A percentile compares a stretch with the other conserved stretches of the same genome.
Evolutionary conservation across 441 rosid genomes (phyloP).

Genomic region (Euphorbia corollata): DNA sequence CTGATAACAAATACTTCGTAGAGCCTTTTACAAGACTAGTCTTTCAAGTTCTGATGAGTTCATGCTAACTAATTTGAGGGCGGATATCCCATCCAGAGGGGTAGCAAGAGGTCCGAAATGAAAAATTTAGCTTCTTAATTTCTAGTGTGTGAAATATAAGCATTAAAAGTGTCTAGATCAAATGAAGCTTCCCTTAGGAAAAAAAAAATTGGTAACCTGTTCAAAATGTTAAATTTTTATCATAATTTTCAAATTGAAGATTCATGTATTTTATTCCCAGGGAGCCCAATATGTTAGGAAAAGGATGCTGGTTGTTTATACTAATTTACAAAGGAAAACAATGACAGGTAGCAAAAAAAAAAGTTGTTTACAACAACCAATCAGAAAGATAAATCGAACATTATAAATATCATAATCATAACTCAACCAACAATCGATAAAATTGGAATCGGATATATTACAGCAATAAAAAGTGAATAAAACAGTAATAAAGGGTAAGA

Average conservation of each 20-base stretch:
- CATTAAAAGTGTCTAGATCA: too few species aligned
- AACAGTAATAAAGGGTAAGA: not conserved
- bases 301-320: not conserved
- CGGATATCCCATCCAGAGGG: not conserved
- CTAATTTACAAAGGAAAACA: not conserved
- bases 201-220: too few species aligned
- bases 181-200: too few species aligned
- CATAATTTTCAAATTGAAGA: too few species aligned
- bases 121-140: too few species aligned
- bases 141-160: too few species aligned
- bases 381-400: not conserved
- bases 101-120: too few species aligned
- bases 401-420: not conserved
- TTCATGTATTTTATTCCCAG: too few species aligned
- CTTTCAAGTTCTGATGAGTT: not conserved
- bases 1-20: not conserved
- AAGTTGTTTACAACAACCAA: not conserved
- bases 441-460: not conserved
- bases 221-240: too few species aligned
- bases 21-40: not conserved
- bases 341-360: not conserved
- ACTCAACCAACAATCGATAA: not conserved
- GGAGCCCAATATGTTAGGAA: too few species aligned
- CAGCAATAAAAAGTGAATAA: not conserved
- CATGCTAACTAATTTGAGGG: not conserved